These are phyloP conservation scores for Colletotrichum sp. DNA, from an alignment of 2,329 filamentous ascomycete species.

Conservation along the genomic window DNA sequence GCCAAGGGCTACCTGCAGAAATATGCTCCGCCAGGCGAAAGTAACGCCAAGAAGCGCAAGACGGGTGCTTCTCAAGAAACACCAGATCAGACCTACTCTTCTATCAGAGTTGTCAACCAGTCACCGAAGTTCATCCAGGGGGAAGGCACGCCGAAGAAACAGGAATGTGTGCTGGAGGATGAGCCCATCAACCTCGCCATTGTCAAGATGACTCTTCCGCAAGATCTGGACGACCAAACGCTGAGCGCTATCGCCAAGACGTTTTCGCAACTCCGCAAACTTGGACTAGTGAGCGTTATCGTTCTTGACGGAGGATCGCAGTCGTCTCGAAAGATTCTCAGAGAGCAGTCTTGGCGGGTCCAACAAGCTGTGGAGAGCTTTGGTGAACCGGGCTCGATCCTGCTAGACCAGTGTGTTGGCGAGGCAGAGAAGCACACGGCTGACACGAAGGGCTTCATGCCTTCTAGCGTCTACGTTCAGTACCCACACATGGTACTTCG, in stretches of 20 bases:
- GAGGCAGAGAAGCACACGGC: neutral
- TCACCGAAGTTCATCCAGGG: constrained; percentile 42
- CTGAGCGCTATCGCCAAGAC: constrained; percentile 82
- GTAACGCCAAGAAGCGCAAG: neutral
- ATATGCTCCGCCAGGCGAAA: constrained; percentile 55
- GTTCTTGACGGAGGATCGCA: constrained; percentile 74
- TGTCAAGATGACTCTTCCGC: constrained; percentile 80
- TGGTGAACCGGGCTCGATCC: constrained; percentile 70
- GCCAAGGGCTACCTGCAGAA: constrained; percentile 90
- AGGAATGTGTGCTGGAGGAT: constrained; percentile 27
- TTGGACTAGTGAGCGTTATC: constrained; percentile 83
- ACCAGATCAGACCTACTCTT: constrained; percentile 20
- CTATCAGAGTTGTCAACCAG: constrained; percentile 33
- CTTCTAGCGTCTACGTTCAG: constrained; percentile 15
- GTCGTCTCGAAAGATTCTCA: constrained; percentile 44
- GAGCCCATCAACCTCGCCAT: constrained; percentile 71
- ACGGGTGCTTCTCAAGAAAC: neutral
- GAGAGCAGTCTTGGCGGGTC: constrained; percentile 74
- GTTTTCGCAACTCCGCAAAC: constrained; percentile 78
- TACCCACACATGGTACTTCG: constrained; percentile 30
- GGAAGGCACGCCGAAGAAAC: constrained; percentile 29
- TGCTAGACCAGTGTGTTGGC: constrained; percentile 47
- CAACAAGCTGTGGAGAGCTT: constrained; percentile 76
- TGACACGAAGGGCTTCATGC: constrained; percentile 14
- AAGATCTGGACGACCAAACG: constrained; percentile 71